Percentiles rank a stretch among this genome's conserved stretches.
Conservation (phyloP, 2,329 filamentous ascomycete species). For the Periglandula ipomoeae region DNA sequence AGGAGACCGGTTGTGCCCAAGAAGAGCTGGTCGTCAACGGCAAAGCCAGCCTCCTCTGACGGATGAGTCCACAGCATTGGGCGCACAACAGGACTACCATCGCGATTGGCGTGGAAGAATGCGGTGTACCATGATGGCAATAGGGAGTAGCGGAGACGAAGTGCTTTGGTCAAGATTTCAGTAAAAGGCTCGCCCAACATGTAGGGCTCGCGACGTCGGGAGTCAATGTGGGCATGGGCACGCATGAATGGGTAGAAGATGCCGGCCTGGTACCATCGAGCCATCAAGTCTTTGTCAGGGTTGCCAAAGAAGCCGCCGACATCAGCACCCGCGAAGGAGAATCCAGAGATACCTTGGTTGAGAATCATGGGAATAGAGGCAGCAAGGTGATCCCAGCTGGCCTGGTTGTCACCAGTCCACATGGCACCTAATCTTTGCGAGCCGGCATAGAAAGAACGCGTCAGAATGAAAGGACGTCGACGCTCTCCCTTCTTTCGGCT, state of each 20-base stretch:
- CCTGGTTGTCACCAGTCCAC: conserved; percentile 99
- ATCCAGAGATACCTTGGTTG: conserved; percentile 85
- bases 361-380: conserved; percentile 88
- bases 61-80: conserved; percentile 94
- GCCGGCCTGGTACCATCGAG: conserved; percentile 93
- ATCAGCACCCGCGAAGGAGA: conserved; percentile 89
- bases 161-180: conserved; percentile 74
- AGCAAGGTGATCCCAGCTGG: conserved; percentile 84
- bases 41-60: conserved; percentile 75
- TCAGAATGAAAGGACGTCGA: conserved; percentile 83
- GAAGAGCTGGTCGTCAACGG: conserved; percentile 88
- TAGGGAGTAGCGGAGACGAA: conserved; percentile 81
- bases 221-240: conserved; percentile 92
- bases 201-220: conserved; percentile 89
- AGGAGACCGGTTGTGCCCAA: conserved; percentile 80
- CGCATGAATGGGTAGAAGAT: conserved; percentile 99
- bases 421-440: conserved; percentile 86
- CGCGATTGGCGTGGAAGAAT: conserved; percentile 78
- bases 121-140: conserved; percentile 95
- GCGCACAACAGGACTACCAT: conserved; percentile 78
- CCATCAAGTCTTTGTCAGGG: conserved; percentile 81
- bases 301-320: conserved; percentile 98
- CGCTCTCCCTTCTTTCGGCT: conserved; percentile 79
- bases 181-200: conserved; percentile 77
- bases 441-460: conserved; percentile 84